phyloP scores from a whole-genome alignment of 2,329 filamentous ascomycete species.

The Colletotrichum eremochloae region DNA sequence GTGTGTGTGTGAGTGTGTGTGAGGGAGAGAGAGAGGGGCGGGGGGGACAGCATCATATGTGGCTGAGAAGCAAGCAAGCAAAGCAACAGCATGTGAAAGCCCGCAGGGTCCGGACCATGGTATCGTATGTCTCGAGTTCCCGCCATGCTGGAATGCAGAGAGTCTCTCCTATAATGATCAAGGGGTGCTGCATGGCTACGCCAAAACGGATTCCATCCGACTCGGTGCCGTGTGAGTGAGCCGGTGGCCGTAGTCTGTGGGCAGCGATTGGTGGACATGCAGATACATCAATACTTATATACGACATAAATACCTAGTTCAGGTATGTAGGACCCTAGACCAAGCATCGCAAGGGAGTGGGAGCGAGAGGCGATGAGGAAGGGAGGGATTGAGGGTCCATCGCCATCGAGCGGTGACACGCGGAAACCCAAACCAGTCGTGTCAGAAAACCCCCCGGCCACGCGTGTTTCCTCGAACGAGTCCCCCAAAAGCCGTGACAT shows the following conservation, averaged over 20 bases:
- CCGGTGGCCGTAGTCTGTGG: too few relatives aligned
- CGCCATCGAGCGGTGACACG: constrained; percentile 26
- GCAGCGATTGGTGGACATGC: neutral
- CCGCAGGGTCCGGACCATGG: neutral
- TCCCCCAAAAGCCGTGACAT: constrained; percentile 37
- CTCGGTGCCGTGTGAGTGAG: neutral
- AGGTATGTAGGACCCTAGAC: neutral
- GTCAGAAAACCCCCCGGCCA: constrained; percentile 32
- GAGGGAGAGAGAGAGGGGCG: neutral
- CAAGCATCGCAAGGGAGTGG: neutral
- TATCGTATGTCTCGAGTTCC: constrained; percentile 30
- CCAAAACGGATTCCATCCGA: neutral
- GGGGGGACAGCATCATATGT: neutral
- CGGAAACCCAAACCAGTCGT: constrained; percentile 29
- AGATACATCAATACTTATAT: neutral
- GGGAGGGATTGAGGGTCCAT: neutral
- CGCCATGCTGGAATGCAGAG: constrained; percentile 28
- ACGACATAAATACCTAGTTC: neutral
- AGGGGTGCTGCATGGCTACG: neutral
- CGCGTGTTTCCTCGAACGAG: constrained; percentile 39
- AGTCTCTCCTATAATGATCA: constrained; percentile 11
- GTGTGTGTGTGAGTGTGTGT: too few relatives aligned
- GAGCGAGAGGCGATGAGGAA: neutral
- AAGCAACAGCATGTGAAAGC: constrained; percentile 35
- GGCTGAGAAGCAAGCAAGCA: neutral